A percentile compares a stretch with the other conserved stretches of the same genome.
These are phyloP conservation scores for Blastomyces gilchristii DNA, from an alignment of 2,329 filamentous ascomycete genomes.

Conservation along the genomic window DNA sequence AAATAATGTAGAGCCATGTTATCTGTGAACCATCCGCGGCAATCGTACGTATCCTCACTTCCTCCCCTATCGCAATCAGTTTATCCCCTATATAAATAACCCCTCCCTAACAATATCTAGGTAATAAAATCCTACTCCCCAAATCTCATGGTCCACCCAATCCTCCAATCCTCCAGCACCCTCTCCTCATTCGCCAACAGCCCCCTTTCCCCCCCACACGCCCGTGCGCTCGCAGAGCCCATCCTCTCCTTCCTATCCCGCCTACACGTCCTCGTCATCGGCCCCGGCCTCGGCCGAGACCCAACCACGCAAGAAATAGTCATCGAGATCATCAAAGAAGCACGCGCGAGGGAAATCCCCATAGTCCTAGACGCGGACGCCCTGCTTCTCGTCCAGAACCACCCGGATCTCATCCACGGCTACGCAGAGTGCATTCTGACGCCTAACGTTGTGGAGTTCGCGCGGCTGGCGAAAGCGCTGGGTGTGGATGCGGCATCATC, in stretches of 20 bases:
- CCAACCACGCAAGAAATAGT: conserved; percentile 81
- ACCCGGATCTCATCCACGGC: conserved; percentile 66
- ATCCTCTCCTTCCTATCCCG: conserved; percentile 75
- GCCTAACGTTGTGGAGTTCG: conserved; percentile 91
- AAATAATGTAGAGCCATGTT: conserved; percentile 54
- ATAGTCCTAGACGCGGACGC: conserved; percentile 91
- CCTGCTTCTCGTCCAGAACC: conserved; percentile 62
- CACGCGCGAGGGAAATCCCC: conserved; percentile 58
- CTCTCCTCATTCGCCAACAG: conserved; percentile 40
- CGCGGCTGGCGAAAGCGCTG: conserved; percentile 64
- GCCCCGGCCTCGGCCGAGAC: conserved; percentile 84
- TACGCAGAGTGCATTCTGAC: conserved; percentile 81
- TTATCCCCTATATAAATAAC: neutral
- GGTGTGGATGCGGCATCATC: conserved; percentile 51
- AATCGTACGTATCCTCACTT: conserved; percentile 30
- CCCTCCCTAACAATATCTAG: conserved; percentile 18
- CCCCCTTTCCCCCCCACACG: conserved; percentile 30
- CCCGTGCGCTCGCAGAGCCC: conserved; percentile 53
- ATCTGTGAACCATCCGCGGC: conserved; percentile 87
- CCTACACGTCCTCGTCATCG: conserved; percentile 85
- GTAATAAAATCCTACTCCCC: conserved; percentile 98
- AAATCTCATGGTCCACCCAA: conserved; percentile 95
- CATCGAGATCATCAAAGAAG: conserved; percentile 65
- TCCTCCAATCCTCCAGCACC: conserved; percentile 67
- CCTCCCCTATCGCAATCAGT: neutral